Conservation (phyloP, 108 stramenopile genomes). For the Skeletonema tropicum region DNA sequence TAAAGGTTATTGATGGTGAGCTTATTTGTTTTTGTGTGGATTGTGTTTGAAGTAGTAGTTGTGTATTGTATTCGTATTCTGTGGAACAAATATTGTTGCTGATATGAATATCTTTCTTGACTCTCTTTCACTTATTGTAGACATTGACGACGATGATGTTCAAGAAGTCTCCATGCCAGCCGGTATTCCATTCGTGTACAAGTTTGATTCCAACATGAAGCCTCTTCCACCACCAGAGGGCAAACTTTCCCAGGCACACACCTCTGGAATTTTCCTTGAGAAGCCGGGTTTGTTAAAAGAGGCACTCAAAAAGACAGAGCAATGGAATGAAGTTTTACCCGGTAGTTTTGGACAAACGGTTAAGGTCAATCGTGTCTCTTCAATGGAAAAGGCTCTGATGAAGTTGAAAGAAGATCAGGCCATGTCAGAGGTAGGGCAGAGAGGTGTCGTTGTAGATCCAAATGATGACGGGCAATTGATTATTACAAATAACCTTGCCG, state of each 20-base stretch:
- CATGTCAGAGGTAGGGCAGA: slow-evolving; percentile 17
- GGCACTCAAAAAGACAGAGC: slow-evolving; percentile 51
- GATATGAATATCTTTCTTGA: too few species aligned
- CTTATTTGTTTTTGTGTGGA: too few species aligned
- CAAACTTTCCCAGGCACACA: slow-evolving; percentile 53
- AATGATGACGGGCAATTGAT: slow-evolving; percentile 43
- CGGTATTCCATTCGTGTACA: slow-evolving; percentile 77
- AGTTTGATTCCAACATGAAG: slow-evolving; percentile 68
- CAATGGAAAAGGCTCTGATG: slow-evolving; percentile 41
- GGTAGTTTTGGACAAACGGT: slow-evolving; percentile 40
- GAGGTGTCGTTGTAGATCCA: slow-evolving; percentile 20
- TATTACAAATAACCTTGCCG: slow-evolving; percentile 27
- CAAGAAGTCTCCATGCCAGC: slow-evolving; percentile 69
- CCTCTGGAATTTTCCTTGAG: slow-evolving; percentile 58
- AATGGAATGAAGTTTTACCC: slow-evolving; percentile 32
- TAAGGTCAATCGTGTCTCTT: slow-evolving; percentile 20
- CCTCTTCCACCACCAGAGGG: slow-evolving; percentile 47
- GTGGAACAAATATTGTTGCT: neutral
- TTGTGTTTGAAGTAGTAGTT: too few species aligned
- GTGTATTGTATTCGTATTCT: neutral
- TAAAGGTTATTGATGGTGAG: slow-evolving; percentile 66
- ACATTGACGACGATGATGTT: slow-evolving; percentile 60
- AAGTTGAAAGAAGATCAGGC: slow-evolving; percentile 44
- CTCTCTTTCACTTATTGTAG: neutral
- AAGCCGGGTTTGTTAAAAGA: slow-evolving; percentile 63